phyloP scores from a whole-genome alignment of 805 yeast species.

The Saccharomyces mikatae region DNA sequence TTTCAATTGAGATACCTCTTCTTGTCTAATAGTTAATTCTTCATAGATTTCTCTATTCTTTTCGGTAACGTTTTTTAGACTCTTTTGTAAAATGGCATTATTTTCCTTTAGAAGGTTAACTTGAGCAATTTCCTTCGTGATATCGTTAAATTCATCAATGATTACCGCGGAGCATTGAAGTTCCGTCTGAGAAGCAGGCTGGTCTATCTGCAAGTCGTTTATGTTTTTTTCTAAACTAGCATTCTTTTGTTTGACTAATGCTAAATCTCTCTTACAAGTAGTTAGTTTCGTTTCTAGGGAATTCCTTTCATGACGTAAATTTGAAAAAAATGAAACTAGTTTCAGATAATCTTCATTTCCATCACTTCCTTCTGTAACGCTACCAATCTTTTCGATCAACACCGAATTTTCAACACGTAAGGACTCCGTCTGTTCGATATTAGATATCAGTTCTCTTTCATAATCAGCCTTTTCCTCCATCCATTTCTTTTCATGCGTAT shows the following conservation, averaged over 20 bases:
- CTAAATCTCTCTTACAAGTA: neutral
- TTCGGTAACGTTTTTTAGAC: neutral
- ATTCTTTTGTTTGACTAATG: neutral
- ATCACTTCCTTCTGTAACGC: neutral
- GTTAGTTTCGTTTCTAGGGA: neutral
- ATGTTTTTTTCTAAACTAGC: neutral
- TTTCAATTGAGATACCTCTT: neutral
- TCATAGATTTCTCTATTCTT: neutral
- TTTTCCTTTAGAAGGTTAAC: slow-evolving; percentile 5
- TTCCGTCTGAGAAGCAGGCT: neutral
- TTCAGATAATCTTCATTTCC: neutral
- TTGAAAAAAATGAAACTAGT: neutral
- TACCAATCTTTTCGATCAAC: neutral
- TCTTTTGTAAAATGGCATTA: neutral
- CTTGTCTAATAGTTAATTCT: neutral
- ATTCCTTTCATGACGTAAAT: slow-evolving; percentile 10
- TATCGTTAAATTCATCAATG: neutral
- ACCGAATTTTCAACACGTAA: neutral
- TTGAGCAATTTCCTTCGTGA: neutral
- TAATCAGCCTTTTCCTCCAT: slow-evolving; percentile 34
- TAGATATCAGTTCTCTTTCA: slow-evolving; percentile 28
- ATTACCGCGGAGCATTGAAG: neutral
- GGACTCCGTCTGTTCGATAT: neutral
- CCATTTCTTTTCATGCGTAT: slow-evolving; percentile 39
- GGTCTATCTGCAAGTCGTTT: neutral